These are phyloP conservation scores for Fusarium subglutinans DNA, from an alignment of 2,329 filamentous ascomycete species.

Conservation along the genomic window DNA sequence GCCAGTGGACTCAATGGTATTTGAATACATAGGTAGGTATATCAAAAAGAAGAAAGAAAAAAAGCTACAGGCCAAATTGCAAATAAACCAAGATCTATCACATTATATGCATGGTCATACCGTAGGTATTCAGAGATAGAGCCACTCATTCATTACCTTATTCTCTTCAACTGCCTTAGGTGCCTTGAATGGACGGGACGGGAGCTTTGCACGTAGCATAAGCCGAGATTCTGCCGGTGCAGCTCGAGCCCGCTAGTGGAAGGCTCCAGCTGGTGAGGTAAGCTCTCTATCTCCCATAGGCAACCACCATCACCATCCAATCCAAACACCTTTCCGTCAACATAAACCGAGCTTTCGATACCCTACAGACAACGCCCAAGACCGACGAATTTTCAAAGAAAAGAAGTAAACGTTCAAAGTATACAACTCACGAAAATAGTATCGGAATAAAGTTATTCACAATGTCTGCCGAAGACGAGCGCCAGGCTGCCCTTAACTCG, in stretches of 20 bases:
- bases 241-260: constrained; percentile 41
- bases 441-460: constrained; percentile 25
- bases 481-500: constrained; percentile 76
- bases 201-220: background rate
- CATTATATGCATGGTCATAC: background rate
- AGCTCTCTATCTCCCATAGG: constrained; percentile 46
- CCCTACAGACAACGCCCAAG: constrained; percentile 2
- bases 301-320: constrained; percentile 33
- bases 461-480: constrained; percentile 67
- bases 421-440: background rate
- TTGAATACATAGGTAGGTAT: background rate
- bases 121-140: background rate
- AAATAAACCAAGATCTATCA: background rate
- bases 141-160: background rate
- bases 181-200: background rate
- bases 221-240: constrained; percentile 47
- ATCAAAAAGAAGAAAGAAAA: no score
- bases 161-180: background rate
- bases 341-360: constrained; percentile 29
- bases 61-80: background rate
- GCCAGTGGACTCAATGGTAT: background rate
- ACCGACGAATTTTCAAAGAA: background rate
- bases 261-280: constrained; percentile 55
- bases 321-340: constrained; percentile 20
- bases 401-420: background rate